phyloP scores from a whole-genome alignment of 2,329 filamentous ascomycete species.

The Chaetomium strumarium region DNA sequence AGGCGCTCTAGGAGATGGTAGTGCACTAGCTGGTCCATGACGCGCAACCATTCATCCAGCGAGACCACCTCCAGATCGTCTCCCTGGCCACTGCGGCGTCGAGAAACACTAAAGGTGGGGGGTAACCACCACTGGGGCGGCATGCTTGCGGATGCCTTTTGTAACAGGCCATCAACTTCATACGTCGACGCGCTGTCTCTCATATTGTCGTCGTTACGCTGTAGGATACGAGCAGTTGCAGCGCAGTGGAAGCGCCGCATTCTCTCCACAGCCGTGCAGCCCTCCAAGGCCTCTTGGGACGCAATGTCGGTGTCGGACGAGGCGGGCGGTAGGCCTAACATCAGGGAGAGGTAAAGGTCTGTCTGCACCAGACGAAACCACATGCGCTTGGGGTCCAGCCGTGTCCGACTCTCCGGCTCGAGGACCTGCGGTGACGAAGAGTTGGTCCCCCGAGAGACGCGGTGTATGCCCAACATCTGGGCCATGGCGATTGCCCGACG shows the following conservation, averaged over 20 bases:
- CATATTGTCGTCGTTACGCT: slow-evolving; percentile 29
- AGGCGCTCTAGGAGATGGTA: slow-evolving; percentile 39
- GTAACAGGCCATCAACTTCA: slow-evolving; percentile 35
- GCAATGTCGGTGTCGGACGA: slow-evolving; percentile 30
- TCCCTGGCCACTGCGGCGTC: neutral
- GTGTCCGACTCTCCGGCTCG: neutral
- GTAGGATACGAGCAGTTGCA: slow-evolving; percentile 33
- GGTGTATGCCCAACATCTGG: slow-evolving; percentile 38
- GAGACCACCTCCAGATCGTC: neutral
- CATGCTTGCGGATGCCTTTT: slow-evolving; percentile 33
- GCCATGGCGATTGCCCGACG: slow-evolving; percentile 36
- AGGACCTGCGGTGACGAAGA: neutral
- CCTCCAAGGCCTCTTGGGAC: slow-evolving; percentile 25
- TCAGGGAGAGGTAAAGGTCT: slow-evolving; percentile 33
- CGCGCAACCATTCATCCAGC: slow-evolving; percentile 31
- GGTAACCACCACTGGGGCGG: slow-evolving; percentile 39
- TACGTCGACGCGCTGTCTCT: slow-evolving; percentile 28
- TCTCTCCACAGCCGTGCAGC: slow-evolving; percentile 28
- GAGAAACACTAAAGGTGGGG: slow-evolving; percentile 20
- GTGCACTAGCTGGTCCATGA: slow-evolving; percentile 38
- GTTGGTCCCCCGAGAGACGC: slow-evolving; percentile 1
- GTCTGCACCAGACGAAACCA: slow-evolving; percentile 32
- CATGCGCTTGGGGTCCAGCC: slow-evolving; percentile 13
- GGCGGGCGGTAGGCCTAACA: slow-evolving; percentile 31
- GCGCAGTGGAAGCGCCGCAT: slow-evolving; percentile 32